phyloP scores from a whole-genome alignment of 768 basidiomycete species.

The Tephrocybe sp. region DNA sequence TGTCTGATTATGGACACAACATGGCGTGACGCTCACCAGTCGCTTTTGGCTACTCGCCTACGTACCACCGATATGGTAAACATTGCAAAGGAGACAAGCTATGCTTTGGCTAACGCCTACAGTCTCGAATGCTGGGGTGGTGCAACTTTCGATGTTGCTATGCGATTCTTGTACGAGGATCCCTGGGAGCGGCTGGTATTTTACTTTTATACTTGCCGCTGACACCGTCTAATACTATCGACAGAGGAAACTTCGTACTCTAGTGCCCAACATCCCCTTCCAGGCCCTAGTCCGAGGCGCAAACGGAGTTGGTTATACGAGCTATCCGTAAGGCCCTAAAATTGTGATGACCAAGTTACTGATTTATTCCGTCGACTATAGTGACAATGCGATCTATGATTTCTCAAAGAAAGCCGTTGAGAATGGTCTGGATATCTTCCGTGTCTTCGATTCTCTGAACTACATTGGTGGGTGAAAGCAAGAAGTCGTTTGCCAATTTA shows the following conservation, averaged over 20 bases:
- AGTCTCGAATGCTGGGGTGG: slow-evolving; percentile 99
- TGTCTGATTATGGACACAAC: slow-evolving; percentile 98
- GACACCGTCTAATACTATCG: slow-evolving; percentile 14
- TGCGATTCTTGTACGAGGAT: slow-evolving; percentile 99
- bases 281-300: slow-evolving; percentile 98
- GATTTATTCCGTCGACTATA: slow-evolving; percentile 23
- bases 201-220: slow-evolving; percentile 3
- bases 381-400: slow-evolving; percentile 98
- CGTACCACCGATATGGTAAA: slow-evolving; percentile 97
- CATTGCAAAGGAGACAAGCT: slow-evolving; percentile 96
- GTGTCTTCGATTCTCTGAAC: slow-evolving; percentile 98
- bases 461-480: slow-evolving; percentile 68
- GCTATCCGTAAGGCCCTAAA: slow-evolving; percentile 75
- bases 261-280: slow-evolving; percentile 98
- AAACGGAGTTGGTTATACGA: slow-evolving; percentile 98
- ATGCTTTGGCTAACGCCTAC: slow-evolving; percentile 93
- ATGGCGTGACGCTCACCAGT: slow-evolving; percentile 99
- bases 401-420: slow-evolving; percentile 99
- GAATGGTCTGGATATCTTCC: slow-evolving; percentile 99
- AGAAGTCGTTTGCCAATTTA: not conserved
- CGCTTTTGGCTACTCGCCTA: slow-evolving; percentile 92
- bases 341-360: not conserved
- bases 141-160: slow-evolving; percentile 97
- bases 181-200: slow-evolving; percentile 96
- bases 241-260: slow-evolving; percentile 85